Conservation (phyloP, 768 basidiomycete genomes). For the Suillus subalutaceus region DNA sequence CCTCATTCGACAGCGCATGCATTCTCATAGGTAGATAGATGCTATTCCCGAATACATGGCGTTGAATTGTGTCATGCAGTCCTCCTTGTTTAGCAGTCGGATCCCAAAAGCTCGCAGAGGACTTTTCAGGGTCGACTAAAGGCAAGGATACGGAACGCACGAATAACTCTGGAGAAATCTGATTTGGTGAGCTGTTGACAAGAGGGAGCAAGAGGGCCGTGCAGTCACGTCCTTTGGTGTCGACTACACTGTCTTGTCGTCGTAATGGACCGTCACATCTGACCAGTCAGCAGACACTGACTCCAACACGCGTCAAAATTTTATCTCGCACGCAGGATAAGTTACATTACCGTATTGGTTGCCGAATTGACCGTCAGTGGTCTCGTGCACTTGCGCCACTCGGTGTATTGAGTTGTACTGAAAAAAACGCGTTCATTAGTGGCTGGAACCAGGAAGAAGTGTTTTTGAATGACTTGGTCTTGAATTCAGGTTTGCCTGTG, state of each 20-base stretch:
- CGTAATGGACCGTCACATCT: slow-evolving; percentile 79
- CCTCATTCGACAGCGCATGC: slow-evolving; percentile 93
- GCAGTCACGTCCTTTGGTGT: slow-evolving; percentile 93
- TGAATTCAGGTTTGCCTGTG: neutral
- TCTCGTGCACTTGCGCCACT: neutral
- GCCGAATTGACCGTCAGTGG: slow-evolving; percentile 48
- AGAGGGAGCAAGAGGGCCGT: slow-evolving; percentile 70
- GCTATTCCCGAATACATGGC: slow-evolving; percentile 97
- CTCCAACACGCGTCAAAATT: slow-evolving; percentile 66
- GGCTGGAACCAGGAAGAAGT: neutral
- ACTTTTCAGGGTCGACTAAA: slow-evolving; percentile 90
- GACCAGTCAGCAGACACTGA: slow-evolving; percentile 64
- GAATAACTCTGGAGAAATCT: slow-evolving; percentile 77
- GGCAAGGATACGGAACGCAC: slow-evolving; percentile 80
- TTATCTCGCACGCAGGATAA: too few species aligned
- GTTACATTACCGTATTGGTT: slow-evolving; percentile 68
- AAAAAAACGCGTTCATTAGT: slow-evolving; percentile 30
- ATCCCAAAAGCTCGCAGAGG: slow-evolving; percentile 77
- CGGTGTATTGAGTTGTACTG: slow-evolving; percentile 75
- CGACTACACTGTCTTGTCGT: slow-evolving; percentile 94
- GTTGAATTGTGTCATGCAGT: slow-evolving; percentile 94
- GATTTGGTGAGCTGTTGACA: slow-evolving; percentile 76
- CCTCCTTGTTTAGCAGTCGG: slow-evolving; percentile 82
- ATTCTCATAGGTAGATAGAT: slow-evolving; percentile 92
- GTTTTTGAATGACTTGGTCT: neutral